Percentiles rank a stretch among this genome's conserved stretches.
These are phyloP conservation scores for Ascochyta lentis DNA, from an alignment of 2,329 filamentous ascomycete genomes.

Conservation along the genomic window DNA sequence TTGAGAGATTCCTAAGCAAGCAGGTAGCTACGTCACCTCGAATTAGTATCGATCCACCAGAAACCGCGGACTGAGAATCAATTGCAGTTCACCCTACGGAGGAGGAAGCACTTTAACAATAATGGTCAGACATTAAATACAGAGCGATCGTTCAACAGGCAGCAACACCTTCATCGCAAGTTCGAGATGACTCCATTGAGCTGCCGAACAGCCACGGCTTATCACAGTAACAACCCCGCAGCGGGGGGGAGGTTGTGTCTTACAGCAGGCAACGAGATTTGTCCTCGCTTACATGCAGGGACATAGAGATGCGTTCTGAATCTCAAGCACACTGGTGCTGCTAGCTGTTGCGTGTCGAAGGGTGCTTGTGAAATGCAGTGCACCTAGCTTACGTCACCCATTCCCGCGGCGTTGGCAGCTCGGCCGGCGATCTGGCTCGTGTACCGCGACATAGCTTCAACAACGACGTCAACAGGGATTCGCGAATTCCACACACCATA, in stretches of 20 bases:
- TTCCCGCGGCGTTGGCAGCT: neutral
- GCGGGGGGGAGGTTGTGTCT: neutral
- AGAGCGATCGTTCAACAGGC: neutral
- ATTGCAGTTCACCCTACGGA: neutral
- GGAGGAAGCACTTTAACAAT: neutral
- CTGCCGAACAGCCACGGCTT: neutral
- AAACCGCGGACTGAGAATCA: neutral
- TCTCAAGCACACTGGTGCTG: neutral
- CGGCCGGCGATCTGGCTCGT: slow-evolving; percentile 12
- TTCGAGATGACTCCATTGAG: neutral
- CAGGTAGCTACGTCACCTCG: slow-evolving; percentile 12
- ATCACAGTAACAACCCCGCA: neutral
- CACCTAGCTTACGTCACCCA: neutral
- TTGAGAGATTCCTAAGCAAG: slow-evolving; percentile 7
- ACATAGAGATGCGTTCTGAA: neutral
- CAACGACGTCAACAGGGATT: slow-evolving; percentile 5
- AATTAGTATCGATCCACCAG: neutral
- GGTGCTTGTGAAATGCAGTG: neutral
- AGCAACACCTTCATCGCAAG: neutral
- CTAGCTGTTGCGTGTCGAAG: neutral
- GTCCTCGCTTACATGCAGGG: neutral
- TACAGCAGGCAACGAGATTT: neutral
- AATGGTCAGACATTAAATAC: neutral
- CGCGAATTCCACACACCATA: neutral
- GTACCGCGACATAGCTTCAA: slow-evolving; percentile 8